These are phyloP conservation scores for Gnomoniopsis smithogilvyi DNA, from an alignment of 2,329 filamentous ascomycete genomes.

Conservation along the genomic window DNA sequence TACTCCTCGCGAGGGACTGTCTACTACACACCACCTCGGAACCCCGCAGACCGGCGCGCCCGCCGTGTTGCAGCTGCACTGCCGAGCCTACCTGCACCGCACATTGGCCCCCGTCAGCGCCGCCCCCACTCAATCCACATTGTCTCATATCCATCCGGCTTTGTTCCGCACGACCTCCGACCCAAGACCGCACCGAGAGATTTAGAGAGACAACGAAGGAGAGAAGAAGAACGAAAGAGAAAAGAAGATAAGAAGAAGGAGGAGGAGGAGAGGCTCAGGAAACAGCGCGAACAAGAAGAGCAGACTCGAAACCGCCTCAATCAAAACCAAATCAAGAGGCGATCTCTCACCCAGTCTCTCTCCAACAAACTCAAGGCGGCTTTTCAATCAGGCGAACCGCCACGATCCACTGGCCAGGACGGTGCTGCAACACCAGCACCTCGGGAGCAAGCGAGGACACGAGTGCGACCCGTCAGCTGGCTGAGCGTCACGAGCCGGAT, in stretches of 20 bases:
- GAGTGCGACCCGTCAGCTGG: constrained; percentile 18
- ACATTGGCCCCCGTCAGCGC: constrained; percentile 48
- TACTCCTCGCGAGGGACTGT: constrained; percentile 19
- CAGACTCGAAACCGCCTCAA: constrained; percentile 17
- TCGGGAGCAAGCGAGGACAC: constrained; percentile 20
- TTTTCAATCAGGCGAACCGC: constrained; percentile 20
- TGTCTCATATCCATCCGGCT: constrained; percentile 42
- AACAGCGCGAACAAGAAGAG: constrained; percentile 27
- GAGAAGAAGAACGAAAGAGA: constrained; percentile 44
- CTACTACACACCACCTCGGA: constrained; percentile 19
- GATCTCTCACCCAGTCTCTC: constrained; percentile 28
- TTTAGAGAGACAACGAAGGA: constrained; percentile 35
- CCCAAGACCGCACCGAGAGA: constrained; percentile 28
- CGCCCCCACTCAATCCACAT: constrained; percentile 57
- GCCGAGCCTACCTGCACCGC: constrained; percentile 32
- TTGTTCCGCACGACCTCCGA: constrained; percentile 36
- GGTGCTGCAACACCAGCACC: constrained; percentile 15
- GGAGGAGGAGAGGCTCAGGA: constrained; percentile 20
- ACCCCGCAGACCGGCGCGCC: constrained; percentile 20
- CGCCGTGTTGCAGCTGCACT: constrained; percentile 18
- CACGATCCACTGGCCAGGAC: constrained; percentile 5
- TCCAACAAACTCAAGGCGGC: constrained; percentile 27
- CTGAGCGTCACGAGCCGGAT: constrained; percentile 14
- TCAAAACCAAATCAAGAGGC: constrained; percentile 25
- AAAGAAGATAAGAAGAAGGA: constrained; percentile 22